phyloP scores from a whole-genome alignment of 75 land plant species.

The Cryptomeria japonica region DNA sequence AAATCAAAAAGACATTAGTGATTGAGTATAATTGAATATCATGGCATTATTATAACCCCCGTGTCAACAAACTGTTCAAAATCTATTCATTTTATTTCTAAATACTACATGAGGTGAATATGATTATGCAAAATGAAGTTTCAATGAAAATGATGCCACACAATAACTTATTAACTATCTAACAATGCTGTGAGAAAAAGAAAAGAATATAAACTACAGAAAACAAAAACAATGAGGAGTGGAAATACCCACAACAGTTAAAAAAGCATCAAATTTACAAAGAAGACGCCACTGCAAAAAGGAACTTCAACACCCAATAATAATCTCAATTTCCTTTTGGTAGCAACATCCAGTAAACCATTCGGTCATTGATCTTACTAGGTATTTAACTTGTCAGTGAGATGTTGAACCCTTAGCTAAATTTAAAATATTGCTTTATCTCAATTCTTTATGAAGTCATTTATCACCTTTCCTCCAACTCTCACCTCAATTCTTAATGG shows the following conservation, averaged over 20 bases:
- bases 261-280: not conserved
- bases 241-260: not conserved
- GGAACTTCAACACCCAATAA: not conserved
- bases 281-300: not conserved
- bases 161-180: not conserved
- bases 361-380: not conserved
- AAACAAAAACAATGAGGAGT: not conserved
- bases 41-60: not conserved
- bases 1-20: not conserved
- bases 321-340: not conserved
- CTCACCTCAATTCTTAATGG: not conserved
- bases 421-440: not conserved
- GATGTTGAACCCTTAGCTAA: not conserved
- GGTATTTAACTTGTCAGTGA: not conserved
- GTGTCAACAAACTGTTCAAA: not conserved
- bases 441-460: not conserved
- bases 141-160: not conserved
- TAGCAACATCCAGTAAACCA: not conserved
- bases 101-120: not conserved
- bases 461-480: not conserved
- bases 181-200: not conserved
- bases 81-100: not conserved
- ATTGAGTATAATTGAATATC: not conserved
- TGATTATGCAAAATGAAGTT: not conserved
- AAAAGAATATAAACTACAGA: no score